Evolutionary conservation across 176 grass and related monocot genomes (phyloP), one percentile per base, ranked within the genome.

Genomic region (Aegilops bicornis): DNA sequence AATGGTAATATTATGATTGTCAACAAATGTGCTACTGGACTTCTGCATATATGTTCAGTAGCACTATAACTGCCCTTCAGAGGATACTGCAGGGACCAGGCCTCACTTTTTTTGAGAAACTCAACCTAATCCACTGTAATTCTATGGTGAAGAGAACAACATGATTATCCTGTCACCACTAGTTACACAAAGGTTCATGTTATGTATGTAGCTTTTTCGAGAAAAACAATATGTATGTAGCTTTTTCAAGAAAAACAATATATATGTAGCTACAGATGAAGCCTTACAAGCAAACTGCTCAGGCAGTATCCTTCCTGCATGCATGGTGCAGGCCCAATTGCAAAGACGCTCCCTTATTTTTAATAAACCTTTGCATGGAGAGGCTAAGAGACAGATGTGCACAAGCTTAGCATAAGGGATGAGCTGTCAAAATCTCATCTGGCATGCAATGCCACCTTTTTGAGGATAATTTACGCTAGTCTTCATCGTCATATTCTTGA

Each of bases 401-500:
- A 15, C 45, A 10, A 60, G 22, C 12, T 19, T 77, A 50, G 0
- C 12, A 71, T 32, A 62, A 15, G 45, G 9, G 69, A 63, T 31
- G 37, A 64, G 43, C 30, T 23, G 16, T 6, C 71, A 74, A 31
- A 29, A 7, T 73, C n/a, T 37, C 23, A 43, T 76, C 45, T 58
- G 33, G 74, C 22, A 76, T 56, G 27, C 17, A 77, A 77, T 77
- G 48, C 47, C 33, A 56, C 47, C 27, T 24, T 32, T 76, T 11
- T 76, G 7, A 11, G 19, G 2, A 31, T 12, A 77, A 77, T 3
- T 22, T 56, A 9, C 52, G 74, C 74, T 77, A 78, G 42, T 66
- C 45, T 39, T 91, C 84, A 3, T 82, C 56, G 0, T 25, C 45
- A 35, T 74, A 84, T 12, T 69, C 17, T 25, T 87, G 77, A 74